Evolutionary conservation across 1,139 yeast species (phyloP).

Genomic region (Yamadazyma pseudoaaseri): DNA sequence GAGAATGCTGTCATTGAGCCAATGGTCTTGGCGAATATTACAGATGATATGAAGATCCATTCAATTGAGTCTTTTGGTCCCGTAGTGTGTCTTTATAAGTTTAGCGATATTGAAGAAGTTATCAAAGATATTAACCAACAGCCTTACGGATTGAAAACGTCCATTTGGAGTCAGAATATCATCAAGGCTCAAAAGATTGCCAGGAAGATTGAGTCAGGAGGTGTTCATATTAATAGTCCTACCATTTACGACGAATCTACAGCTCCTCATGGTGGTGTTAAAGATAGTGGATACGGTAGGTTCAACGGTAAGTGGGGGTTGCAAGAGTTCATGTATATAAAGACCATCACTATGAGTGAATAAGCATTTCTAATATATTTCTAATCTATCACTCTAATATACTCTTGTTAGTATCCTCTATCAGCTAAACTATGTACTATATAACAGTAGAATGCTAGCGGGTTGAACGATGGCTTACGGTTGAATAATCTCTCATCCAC

Average conservation of each 20-base stretch:
- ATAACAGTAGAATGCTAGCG: constrained; percentile 72
- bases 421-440: constrained; percentile 69
- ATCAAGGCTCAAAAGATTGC: constrained; percentile 39
- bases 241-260: constrained; percentile 51
- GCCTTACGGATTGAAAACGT: constrained; percentile 49
- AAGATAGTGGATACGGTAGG: constrained; percentile 50
- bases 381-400: no score
- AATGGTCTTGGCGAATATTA: constrained; percentile 33
- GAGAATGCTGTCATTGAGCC: constrained; percentile 21
- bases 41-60: constrained; percentile 30
- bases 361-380: background rate
- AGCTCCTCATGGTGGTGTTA: constrained; percentile 58
- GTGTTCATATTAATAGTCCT: constrained; percentile 51
- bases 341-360: constrained; percentile 28
- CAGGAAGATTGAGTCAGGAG: constrained; percentile 39
- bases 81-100: constrained; percentile 36
- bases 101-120: constrained; percentile 27
- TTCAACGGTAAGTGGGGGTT: constrained; percentile 54
- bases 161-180: constrained; percentile 53
- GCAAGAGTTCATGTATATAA: constrained; percentile 39
- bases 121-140: constrained; percentile 27
- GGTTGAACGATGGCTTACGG: constrained; percentile 53
- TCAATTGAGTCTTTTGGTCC: constrained; percentile 51
- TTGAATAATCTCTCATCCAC: constrained; percentile 35
- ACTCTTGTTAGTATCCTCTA: constrained; percentile 49